These are phyloP conservation scores for Fraxinus excelsior DNA, from an alignment of 257 asterid genomes.

Conservation along the genomic window DNA sequence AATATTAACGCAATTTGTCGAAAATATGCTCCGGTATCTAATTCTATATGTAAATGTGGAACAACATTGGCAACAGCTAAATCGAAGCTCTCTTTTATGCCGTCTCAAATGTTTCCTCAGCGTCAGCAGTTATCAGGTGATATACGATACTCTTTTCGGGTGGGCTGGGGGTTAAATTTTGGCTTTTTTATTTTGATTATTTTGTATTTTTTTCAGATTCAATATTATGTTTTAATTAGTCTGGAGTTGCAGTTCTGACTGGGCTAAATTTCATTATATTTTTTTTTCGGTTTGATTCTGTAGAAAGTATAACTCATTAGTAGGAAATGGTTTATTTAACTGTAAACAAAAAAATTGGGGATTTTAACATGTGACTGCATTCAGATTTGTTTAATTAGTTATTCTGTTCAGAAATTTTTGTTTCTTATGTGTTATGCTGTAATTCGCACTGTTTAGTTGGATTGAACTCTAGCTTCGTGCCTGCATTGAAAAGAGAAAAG, in stretches of 20 bases:
- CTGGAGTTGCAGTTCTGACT: neutral
- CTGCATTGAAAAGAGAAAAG: neutral
- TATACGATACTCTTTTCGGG: neutral
- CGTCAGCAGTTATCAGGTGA: slow-evolving; percentile 53
- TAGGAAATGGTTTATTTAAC: neutral
- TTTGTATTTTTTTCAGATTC: neutral
- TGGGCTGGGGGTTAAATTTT: neutral
- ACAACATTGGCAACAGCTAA: slow-evolving; percentile 11
- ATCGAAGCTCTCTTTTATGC: slow-evolving; percentile 21
- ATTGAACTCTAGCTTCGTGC: neutral
- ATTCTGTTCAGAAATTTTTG: neutral
- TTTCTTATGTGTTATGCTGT: neutral
- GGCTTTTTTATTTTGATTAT: slow-evolving; percentile 8
- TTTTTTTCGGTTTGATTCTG: neutral
- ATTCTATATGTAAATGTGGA: neutral
- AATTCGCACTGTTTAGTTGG: neutral
- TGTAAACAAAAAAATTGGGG: neutral
- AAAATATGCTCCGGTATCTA: slow-evolving; percentile 24
- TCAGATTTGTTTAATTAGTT: neutral
- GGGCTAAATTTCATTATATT: too few species aligned
- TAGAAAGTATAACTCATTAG: neutral
- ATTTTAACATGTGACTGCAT: neutral
- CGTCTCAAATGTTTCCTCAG: slow-evolving; percentile 33
- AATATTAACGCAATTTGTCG: slow-evolving; percentile 17
- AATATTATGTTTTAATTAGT: slow-evolving; percentile 1